A percentile compares a stretch with the other conserved stretches of the same genome.
phyloP scores from a whole-genome alignment of 768 basidiomycete species.

The Baorangia bicolor region DNA sequence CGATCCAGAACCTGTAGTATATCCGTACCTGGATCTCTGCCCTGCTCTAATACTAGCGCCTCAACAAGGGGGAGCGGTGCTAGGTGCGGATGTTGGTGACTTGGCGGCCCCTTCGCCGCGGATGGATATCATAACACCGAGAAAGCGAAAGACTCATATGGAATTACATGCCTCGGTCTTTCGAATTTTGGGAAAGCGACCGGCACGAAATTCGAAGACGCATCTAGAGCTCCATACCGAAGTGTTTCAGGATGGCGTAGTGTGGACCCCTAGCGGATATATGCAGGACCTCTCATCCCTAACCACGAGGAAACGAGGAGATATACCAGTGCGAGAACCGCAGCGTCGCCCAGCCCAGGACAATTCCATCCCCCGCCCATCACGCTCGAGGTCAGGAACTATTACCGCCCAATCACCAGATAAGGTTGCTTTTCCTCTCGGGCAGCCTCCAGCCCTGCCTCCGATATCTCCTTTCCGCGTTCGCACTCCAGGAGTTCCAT shows the following conservation, averaged over 20 bases:
- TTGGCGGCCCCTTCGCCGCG: neutral
- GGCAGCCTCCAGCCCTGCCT: slow-evolving; percentile 2
- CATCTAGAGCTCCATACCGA: slow-evolving; percentile 36
- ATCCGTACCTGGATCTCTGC: slow-evolving; percentile 29
- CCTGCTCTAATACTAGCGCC: neutral
- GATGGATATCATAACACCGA: neutral
- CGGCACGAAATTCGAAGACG: slow-evolving; percentile 24
- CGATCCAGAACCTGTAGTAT: slow-evolving; percentile 8
- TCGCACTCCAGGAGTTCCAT: slow-evolving; percentile 15
- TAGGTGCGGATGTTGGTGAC: neutral
- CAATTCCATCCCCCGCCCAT: neutral
- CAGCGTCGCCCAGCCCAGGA: neutral
- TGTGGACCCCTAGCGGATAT: slow-evolving; percentile 32
- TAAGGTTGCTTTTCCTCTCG: slow-evolving; percentile 1
- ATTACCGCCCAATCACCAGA: slow-evolving; percentile 4
- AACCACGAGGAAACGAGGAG: neutral
- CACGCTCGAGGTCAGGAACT: slow-evolving; percentile 21
- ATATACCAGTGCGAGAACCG: neutral
- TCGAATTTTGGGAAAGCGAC: slow-evolving; percentile 11
- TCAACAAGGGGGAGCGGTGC: neutral
- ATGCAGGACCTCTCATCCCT: slow-evolving; percentile 14
- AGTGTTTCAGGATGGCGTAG: slow-evolving; percentile 32
- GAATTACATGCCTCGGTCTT: slow-evolving; percentile 18
- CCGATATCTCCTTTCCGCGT: slow-evolving; percentile 19
- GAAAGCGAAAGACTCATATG: slow-evolving; percentile 22